Conservation (phyloP, 192 early-diverging fungal species). For the Gonapodya prolifera region DNA sequence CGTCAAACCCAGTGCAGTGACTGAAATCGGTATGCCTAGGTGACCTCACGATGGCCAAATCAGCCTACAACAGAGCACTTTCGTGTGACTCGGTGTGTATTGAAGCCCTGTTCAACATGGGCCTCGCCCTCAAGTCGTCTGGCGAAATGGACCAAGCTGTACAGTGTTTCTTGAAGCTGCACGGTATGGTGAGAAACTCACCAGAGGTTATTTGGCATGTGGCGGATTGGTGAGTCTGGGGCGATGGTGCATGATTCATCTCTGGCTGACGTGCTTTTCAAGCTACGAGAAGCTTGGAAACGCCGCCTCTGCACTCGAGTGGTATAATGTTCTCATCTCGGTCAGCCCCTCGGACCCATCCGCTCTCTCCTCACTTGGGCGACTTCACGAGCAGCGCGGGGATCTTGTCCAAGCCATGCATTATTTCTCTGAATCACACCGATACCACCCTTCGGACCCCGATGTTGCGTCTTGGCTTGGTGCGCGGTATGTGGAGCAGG, state of each 20-base stretch:
- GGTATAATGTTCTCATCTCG: constrained; percentile 47
- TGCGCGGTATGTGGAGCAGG: constrained; percentile 48
- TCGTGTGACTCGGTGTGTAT: constrained; percentile 41
- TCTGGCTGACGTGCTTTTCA: not conserved
- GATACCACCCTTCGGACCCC: constrained; percentile 42
- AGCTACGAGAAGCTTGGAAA: constrained; percentile 39
- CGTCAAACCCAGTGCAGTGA: not conserved
- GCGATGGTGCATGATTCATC: constrained; percentile 4
- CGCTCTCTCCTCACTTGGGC: constrained; percentile 34
- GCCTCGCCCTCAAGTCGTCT: constrained; percentile 29
- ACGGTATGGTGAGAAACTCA: constrained; percentile 36
- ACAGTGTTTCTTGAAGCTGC: constrained; percentile 43
- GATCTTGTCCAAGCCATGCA: constrained; percentile 50
- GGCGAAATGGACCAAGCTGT: constrained; percentile 26
- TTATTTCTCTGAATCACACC: constrained; percentile 48
- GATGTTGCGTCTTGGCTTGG: constrained; percentile 44
- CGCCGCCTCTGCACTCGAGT: constrained; percentile 35
- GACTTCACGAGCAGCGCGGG: constrained; percentile 30
- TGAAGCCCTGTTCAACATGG: constrained; percentile 46
- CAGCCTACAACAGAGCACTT: constrained; percentile 37
- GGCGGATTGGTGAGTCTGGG: constrained; percentile 32
- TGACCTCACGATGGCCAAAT: constrained; percentile 31
- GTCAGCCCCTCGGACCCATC: constrained; percentile 46
- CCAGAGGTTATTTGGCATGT: constrained; percentile 46
- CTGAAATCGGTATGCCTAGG: not conserved